These are phyloP conservation scores for Tricholoma sp. DNA, from an alignment of 768 basidiomycete genomes.

Conservation along the genomic window DNA sequence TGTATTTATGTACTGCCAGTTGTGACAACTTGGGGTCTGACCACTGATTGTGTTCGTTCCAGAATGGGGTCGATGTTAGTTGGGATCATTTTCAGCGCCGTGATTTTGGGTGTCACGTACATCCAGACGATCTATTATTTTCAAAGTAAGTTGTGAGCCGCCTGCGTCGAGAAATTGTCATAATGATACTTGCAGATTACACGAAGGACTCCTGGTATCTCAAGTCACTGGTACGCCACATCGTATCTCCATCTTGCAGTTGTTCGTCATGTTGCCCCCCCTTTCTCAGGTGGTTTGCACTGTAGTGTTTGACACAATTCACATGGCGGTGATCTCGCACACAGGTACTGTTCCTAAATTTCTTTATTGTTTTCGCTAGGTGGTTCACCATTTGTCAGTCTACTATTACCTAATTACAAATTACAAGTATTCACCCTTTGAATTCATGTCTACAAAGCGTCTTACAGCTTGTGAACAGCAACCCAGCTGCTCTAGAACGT, in stretches of 20 bases:
- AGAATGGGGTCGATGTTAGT: neutral
- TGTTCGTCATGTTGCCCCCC: too few relatives aligned
- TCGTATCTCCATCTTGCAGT: too few relatives aligned
- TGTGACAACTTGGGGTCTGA: too few relatives aligned
- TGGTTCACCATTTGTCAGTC: slow-evolving; percentile 3
- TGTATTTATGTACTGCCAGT: too few relatives aligned
- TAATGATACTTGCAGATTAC: neutral
- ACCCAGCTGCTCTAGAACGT: slow-evolving; percentile 17
- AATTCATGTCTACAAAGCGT: too few relatives aligned
- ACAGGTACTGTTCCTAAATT: neutral
- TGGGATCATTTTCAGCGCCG: neutral
- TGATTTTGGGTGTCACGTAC: neutral
- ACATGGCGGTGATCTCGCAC: neutral
- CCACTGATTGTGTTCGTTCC: too few relatives aligned
- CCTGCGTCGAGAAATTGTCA: neutral
- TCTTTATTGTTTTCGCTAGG: neutral
- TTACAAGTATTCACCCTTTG: slow-evolving; percentile 8
- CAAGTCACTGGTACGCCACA: neutral
- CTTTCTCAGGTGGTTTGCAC: neutral
- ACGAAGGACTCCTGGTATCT: neutral
- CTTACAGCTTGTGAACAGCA: slow-evolving; percentile 10
- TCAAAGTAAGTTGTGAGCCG: neutral
- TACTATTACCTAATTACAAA: slow-evolving; percentile 17
- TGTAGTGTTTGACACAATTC: neutral
- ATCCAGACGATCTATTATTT: neutral